phyloP scores from a whole-genome alignment of 495 filamentous ascomycete species.

The Chaetomium fimeti region DNA sequence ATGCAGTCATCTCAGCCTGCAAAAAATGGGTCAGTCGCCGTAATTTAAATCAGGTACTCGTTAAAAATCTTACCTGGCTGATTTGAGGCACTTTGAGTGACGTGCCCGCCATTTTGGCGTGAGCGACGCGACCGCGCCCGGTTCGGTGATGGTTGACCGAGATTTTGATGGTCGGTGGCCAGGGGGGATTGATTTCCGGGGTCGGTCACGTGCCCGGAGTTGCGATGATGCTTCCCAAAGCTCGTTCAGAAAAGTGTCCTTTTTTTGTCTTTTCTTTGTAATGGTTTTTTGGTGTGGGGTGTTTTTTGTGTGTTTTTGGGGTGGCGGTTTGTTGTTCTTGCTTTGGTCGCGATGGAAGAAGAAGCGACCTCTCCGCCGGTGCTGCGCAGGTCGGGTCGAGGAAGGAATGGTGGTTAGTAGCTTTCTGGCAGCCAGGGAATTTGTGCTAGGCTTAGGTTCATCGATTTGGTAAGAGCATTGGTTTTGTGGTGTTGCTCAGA shows the following conservation, averaged over 20 bases:
- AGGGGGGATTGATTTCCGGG: neutral
- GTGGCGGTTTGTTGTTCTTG: neutral
- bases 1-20: slow-evolving; percentile 70
- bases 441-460: slow-evolving; percentile 5
- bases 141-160: slow-evolving; percentile 13
- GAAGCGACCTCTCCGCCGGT: neutral
- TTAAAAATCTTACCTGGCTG: slow-evolving; percentile 49
- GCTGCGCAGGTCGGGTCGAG: slow-evolving; percentile 9
- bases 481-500: slow-evolving; percentile 2
- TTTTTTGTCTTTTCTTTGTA: neutral
- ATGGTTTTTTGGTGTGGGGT: neutral
- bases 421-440: slow-evolving; percentile 3
- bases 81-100: slow-evolving; percentile 40
- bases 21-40: slow-evolving; percentile 26
- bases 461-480: slow-evolving; percentile 8
- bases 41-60: neutral
- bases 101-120: slow-evolving; percentile 31
- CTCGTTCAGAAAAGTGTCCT: neutral
- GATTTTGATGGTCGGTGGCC: neutral
- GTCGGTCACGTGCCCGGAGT: slow-evolving; percentile 28
- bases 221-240: neutral
- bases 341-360: neutral
- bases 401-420: neutral
- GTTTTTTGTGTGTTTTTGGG: neutral
- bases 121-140: slow-evolving; percentile 13